Evolutionary conservation across 495 filamentous ascomycete genomes (phyloP), one percentile per base, ranked within the genome.

Genomic region (Lepraria neglecta): DNA sequence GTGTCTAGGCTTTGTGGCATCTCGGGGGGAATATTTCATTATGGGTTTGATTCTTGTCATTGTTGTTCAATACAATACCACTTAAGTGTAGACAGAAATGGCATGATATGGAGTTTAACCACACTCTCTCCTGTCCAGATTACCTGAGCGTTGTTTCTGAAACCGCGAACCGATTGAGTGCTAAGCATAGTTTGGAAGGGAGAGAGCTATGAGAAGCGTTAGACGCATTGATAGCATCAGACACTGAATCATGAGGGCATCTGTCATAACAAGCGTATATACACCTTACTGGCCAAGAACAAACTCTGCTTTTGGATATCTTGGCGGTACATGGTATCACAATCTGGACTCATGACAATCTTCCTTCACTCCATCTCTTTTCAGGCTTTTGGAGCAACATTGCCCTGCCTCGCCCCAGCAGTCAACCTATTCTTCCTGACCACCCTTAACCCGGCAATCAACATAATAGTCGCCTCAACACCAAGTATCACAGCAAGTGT

Each of bases 401-500:
- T 1, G 28, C 19, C 45, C 21, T 50, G 14, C 50, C 11, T 35
- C 17, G 42, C 50, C 11, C 40, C 58, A 21, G 21, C 58, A 38
- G 33, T 28, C 21, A 53, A 6, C 14, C 40, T 60, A 17, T 67
- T 74, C 73, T 77, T 79, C 56, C 67, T 74, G 1, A 72, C 68
- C 42, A 81, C 58, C 48, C 74, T 71, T 67, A 79, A 71, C 14
- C 76, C 76, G 43, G 67, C 76, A 42, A 75, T 42, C 35, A 81
- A 56, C 72, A 81, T 68, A 47, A 79, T 69, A 38, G 80, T 66
- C 35, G 72, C 76, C 68, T 78, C 73, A 5, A 78, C 53, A 0
- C 75, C 79, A 24, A 84, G 62, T 24, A 84, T 68, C 12, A 84
- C 76, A 38, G 74, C 83, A 31, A 87, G 67, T 3, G 83, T 84